These are phyloP conservation scores for Cicer judaicum DNA, from an alignment of 306 rosid genomes.

Conservation along the genomic window DNA sequence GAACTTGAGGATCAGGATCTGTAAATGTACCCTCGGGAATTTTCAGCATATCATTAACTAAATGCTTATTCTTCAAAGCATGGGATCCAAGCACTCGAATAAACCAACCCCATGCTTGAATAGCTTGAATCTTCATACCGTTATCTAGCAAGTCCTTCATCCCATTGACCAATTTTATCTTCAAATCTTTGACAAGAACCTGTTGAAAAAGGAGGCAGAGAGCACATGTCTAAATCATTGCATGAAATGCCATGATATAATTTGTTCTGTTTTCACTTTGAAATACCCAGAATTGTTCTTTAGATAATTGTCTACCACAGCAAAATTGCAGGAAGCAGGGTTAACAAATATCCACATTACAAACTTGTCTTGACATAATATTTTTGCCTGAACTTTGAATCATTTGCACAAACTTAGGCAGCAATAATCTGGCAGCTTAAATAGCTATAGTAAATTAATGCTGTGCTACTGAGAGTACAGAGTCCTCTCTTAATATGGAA, in stretches of 20 bases:
- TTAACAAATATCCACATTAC: conserved; percentile 15
- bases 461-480: conserved; percentile 22
- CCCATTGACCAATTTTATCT: conserved; percentile 59
- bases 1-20: conserved; percentile 78
- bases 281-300: background rate
- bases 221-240: conserved; percentile 36
- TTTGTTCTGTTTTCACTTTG: conserved; percentile 26
- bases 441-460: conserved; percentile 23
- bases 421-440: conserved; percentile 12
- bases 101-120: conserved; percentile 95
- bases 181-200: conserved; percentile 79
- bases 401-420: conserved; percentile 22
- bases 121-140: conserved; percentile 75
- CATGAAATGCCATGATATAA: conserved; percentile 23
- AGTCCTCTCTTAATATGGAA: conserved; percentile 25
- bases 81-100: conserved; percentile 71
- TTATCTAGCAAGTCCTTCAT: conserved; percentile 64
- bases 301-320: conserved; percentile 9
- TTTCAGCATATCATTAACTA: conserved; percentile 80
- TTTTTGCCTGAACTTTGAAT: conserved; percentile 22
- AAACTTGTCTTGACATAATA: conserved; percentile 25
- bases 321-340: conserved; percentile 26
- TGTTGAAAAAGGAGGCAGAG: conserved; percentile 39
- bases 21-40: conserved; percentile 82
- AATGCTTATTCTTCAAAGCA: conserved; percentile 68